Conservation (phyloP, 2,329 filamentous ascomycete genomes). For the Pseudocercospora eumusae region DNA sequence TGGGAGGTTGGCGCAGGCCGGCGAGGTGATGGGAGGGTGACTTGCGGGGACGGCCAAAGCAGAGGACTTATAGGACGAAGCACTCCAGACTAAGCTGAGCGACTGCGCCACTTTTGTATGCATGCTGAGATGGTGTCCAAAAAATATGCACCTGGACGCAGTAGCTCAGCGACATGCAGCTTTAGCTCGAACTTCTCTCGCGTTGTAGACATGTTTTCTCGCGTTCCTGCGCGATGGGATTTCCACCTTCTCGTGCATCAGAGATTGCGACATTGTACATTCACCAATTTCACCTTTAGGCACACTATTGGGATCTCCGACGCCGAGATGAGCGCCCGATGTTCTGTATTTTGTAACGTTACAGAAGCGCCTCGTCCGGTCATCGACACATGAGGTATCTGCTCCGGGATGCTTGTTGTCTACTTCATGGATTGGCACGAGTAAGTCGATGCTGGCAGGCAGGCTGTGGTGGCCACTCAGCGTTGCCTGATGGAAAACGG, state of each 20-base stretch:
- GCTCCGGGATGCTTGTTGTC: conserved; percentile 27
- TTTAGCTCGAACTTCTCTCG: conserved; percentile 26
- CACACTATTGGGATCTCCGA: conserved; percentile 25
- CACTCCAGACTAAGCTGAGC: conserved; percentile 18
- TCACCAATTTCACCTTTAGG: conserved; percentile 12
- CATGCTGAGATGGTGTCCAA: conserved; percentile 8
- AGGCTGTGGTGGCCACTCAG: conserved; percentile 26
- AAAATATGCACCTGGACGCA: conserved; percentile 24
- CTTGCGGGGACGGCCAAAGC: conserved; percentile 10
- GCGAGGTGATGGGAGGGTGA: conserved; percentile 23
- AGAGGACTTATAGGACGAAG: conserved; percentile 14
- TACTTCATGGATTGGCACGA: conserved; percentile 10
- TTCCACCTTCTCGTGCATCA: conserved; percentile 17
- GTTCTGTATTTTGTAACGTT: conserved; percentile 25
- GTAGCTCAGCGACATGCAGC: conserved; percentile 31
- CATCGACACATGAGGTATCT: conserved; percentile 24
- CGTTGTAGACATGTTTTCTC: conserved; percentile 22
- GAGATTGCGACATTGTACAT: conserved; percentile 28
- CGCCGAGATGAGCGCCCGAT: conserved; percentile 19
- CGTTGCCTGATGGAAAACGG: conserved; percentile 16
- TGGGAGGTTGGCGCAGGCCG: conserved; percentile 28
- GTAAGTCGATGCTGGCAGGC: conserved; percentile 6
- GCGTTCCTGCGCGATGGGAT: conserved; percentile 25
- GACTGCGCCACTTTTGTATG: conserved; percentile 26
- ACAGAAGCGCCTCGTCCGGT: conserved; percentile 22